Evolutionary conservation across 1,139 yeast species (phyloP), one percentile per base, ranked within the genome.

Genomic region (Williopsis jadinii): DNA sequence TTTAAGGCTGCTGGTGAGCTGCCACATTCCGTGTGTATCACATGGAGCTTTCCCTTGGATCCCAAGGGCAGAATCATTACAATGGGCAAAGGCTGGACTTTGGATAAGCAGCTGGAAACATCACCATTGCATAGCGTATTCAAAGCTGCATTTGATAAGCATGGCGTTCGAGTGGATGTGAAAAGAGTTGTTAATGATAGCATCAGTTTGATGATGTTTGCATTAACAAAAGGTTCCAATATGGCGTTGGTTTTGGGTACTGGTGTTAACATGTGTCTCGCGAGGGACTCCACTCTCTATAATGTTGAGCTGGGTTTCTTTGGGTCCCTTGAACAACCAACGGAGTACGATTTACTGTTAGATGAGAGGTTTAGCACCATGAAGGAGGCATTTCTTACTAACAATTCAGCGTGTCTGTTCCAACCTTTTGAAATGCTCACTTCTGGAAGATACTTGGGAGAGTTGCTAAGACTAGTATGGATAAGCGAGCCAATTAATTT

Each of bases 241-340:
- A 47, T 62, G n/a, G 58, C 66, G 0, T 43, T 64, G 35, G 59
- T 63, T 13, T 34, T 64, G 27, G 68, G 68, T 1, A 63, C 68
- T 6, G 68, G 68, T 10, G 43, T 61, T 3, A 64, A 64, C 36
- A 41, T 59, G 4, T 61, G 67, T 41, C 52, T 63, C 29, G 19
- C 14, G 15, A 28, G 19, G 10, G 34, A 46, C n/a, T 26, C 45
- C 3, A 37, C 41, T 3, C 43, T 63, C 9, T 40, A 58, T 3
- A 64, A 63, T 41, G 49, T 60, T 1, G 68, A 63, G 37, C 42
- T 61, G 9, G 66, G 67, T 2, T 63, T 62, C 43, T 51, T 63
- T 34, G 66, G 64, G 10, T 44, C 41, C 5, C 13, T 51, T 30
- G 27, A 8, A 2, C 30, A 34, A 3, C 49, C 51, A 1, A 52